Evolutionary conservation across 176 grass and related monocot species (phyloP).

Genomic region (Ensete ventricosum): DNA sequence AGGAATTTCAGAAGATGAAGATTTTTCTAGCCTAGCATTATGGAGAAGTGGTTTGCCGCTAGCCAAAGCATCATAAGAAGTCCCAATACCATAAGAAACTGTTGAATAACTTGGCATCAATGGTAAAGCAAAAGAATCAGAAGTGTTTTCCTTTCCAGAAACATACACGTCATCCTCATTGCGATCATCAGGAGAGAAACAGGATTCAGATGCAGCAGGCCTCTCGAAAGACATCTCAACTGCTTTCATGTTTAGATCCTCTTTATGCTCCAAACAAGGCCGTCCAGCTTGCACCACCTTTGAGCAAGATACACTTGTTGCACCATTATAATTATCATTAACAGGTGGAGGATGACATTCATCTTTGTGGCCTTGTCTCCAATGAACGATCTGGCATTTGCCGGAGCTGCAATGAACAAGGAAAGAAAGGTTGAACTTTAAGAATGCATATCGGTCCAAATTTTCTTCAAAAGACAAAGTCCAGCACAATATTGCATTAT

Average conservation of each 20-base stretch:
- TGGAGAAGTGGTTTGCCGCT: neutral
- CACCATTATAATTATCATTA: slow-evolving; percentile 18
- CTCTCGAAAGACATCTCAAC: slow-evolving; percentile 4
- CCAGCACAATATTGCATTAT: neutral
- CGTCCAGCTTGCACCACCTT: slow-evolving; percentile 25
- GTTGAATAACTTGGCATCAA: neutral
- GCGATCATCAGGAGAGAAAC: neutral
- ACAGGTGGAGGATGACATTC: slow-evolving; percentile 39
- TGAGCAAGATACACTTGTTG: slow-evolving; percentile 15
- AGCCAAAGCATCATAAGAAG: neutral
- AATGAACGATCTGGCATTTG: slow-evolving; percentile 79
- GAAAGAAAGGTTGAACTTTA: neutral
- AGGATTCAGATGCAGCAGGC: neutral
- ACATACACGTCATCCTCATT: slow-evolving; percentile 22
- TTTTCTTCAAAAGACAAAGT: neutral
- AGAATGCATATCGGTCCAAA: neutral
- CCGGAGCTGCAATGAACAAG: slow-evolving; percentile 42
- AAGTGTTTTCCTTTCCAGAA: neutral
- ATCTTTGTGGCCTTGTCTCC: slow-evolving; percentile 85
- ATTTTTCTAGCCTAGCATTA: neutral
- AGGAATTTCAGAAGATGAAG: slow-evolving; percentile 5
- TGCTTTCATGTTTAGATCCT: slow-evolving; percentile 13
- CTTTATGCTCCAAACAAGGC: slow-evolving; percentile 19
- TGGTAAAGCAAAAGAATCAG: neutral
- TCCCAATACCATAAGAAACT: slow-evolving; percentile 9